Evolutionary conservation across 305 asterid genomes (phyloP).

Genomic region (Rubia peregrina): DNA sequence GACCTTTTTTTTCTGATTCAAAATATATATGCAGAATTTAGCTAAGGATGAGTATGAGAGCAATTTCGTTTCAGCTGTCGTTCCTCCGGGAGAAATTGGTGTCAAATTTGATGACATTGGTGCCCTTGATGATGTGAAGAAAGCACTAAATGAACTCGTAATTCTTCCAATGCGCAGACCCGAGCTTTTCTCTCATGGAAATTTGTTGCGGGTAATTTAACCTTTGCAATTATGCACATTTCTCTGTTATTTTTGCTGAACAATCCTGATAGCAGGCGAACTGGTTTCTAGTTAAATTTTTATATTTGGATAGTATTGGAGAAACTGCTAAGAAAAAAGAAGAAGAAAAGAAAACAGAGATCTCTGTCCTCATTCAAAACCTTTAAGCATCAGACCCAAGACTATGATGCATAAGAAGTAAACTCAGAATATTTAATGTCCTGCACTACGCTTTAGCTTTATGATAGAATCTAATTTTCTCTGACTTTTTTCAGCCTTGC

Average conservation of each 20-base stretch:
- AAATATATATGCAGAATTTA: constrained; percentile 51
- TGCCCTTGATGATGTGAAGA: constrained; percentile 95
- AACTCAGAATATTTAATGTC: background rate
- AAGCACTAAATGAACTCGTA: constrained; percentile 82
- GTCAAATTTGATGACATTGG: constrained; percentile 93
- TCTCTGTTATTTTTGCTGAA: background rate
- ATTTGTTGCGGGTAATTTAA: constrained; percentile 74
- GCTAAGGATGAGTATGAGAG: constrained; percentile 95
- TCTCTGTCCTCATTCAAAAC: background rate
- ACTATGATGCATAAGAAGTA: background rate
- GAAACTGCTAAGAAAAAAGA: background rate
- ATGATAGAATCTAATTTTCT: constrained; percentile 14
- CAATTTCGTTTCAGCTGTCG: constrained; percentile 93
- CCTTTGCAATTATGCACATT: constrained; percentile 1
- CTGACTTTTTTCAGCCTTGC: constrained; percentile 66
- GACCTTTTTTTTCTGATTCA: background rate
- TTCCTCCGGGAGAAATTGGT: constrained; percentile 95
- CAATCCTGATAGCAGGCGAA: background rate
- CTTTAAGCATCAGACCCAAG: background rate
- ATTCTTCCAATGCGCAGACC: constrained; percentile 98
- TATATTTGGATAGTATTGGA: background rate
- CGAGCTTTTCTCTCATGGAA: constrained; percentile 94
- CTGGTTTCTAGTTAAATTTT: background rate
- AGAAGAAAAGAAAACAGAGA: background rate
- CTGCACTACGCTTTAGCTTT: constrained; percentile 10